A percentile compares a stretch with the other conserved stretches of the same genome.
phyloP scores from a whole-genome alignment of 2,329 filamentous ascomycete genomes.

The Colletotrichum tropicicola region DNA sequence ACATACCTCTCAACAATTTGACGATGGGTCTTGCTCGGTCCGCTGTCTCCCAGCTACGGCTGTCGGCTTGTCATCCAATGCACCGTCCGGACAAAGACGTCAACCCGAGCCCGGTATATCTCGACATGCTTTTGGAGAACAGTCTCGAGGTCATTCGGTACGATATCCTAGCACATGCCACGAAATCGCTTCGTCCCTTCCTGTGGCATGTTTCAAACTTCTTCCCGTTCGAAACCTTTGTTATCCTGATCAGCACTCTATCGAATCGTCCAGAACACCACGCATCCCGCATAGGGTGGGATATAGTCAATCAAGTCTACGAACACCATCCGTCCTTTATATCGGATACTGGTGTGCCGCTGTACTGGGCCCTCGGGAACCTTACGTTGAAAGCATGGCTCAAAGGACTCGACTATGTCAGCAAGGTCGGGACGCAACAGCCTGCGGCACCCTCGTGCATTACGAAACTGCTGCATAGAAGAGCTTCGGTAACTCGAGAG shows the following conservation, averaged over 20 bases:
- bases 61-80: conserved; percentile 5
- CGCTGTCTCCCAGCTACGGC: not conserved
- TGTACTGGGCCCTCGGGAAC: conserved; percentile 49
- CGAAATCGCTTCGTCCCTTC: conserved; percentile 54
- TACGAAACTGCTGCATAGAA: not conserved
- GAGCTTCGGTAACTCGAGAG: no score
- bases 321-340: conserved; percentile 32
- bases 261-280: conserved; percentile 54
- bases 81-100: not conserved
- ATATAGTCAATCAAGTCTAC: conserved; percentile 45
- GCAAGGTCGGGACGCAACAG: not conserved
- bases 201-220: conserved; percentile 62
- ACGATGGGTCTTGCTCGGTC: conserved; percentile 1
- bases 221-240: conserved; percentile 64
- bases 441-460: not conserved
- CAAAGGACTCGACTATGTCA: not conserved
- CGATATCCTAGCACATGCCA: conserved; percentile 51
- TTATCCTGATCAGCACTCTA: conserved; percentile 63
- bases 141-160: conserved; percentile 59
- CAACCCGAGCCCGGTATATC: conserved; percentile 54
- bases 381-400: conserved; percentile 62
- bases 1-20: not conserved
- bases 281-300: conserved; percentile 63
- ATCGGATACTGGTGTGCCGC: not conserved
- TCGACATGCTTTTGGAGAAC: conserved; percentile 63